These are phyloP conservation scores for Arthrobotrys sinensis DNA, from an alignment of 2,329 filamentous ascomycete species.

Conservation along the genomic window DNA sequence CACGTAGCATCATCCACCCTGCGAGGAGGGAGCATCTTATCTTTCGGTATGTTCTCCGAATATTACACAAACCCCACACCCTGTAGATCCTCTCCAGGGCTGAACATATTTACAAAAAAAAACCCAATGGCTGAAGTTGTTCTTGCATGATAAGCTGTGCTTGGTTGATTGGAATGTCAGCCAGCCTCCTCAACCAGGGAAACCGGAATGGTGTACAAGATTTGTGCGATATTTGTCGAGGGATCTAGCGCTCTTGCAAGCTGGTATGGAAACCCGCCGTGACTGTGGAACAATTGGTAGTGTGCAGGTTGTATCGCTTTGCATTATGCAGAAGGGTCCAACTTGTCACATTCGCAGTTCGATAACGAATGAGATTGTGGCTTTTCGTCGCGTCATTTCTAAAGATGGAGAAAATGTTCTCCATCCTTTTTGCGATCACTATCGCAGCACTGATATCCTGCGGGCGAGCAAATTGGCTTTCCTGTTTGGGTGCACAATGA, in stretches of 20 bases:
- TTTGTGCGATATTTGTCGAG: not conserved
- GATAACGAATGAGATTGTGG: slow-evolving; percentile 14
- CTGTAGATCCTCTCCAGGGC: not conserved
- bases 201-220: not conserved
- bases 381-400: not conserved
- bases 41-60: slow-evolving; percentile 26
- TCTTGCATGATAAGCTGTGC: not conserved
- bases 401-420: not conserved
- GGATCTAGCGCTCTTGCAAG: too few relatives aligned
- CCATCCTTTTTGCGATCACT: slow-evolving; percentile 15
- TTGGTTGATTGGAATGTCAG: not conserved
- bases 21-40: slow-evolving; percentile 11
- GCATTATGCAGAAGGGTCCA: slow-evolving; percentile 14
- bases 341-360: not conserved
- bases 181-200: not conserved
- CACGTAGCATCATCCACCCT: not conserved
- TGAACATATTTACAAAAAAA: not conserved
- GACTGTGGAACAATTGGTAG: too few relatives aligned
- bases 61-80: slow-evolving; percentile 12
- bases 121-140: not conserved
- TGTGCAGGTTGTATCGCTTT: slow-evolving; percentile 14
- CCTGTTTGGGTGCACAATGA: too few relatives aligned
- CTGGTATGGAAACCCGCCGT: too few relatives aligned
- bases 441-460: too few relatives aligned
- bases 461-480: too few relatives aligned